Base-by-base conservation (phyloP, 306 rosid genomes). In the Boehmeria nivea region DNA sequence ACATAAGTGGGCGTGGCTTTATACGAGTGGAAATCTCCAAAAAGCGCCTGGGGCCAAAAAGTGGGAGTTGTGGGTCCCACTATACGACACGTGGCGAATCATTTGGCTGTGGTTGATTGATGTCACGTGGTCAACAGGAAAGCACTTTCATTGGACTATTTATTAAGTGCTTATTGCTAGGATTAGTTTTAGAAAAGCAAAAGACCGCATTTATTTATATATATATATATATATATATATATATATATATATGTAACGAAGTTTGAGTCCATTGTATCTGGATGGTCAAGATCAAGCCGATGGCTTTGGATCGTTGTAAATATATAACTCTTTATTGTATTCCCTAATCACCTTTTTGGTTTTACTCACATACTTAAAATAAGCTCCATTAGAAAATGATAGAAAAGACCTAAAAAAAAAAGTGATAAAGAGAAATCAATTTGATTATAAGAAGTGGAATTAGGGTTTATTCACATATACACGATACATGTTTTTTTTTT, bases 241-340 rank as follows among this genome's bases (percentile, higher is more conserved):
- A 28, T n/a, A 28, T 28, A 31, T 31, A 31, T 31, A 31, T 10
- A 31, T 10, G 36, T 31, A 10, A 31, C 8, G 8, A 7, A 45
- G 24, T 62, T 64, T 18, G 43, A 12, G 65, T 80, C 69, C 82
- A 80, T 49, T 83, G 88, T 61, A 83, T 73, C 76, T 47, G 82
- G 95, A 60, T 69, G 82, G 87, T 80, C 95, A 80, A 78, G 60
- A 31, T 31, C 36, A 31, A 31, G 8, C 71, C 60, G 85, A 53
- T 80, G 95, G 90, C 89, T 78, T 18, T 71, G 17, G 73, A 37
- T 27, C 17, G 12, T 15, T 46, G 63, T 51, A 48, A 72, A 70
- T 7, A 25, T 7, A 15, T 1, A 2, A 39, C 68, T 54, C 25
- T 16, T 59, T 13, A n/a, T 8, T 6, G 43, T 26, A 11, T 60